Conservation (phyloP, 495 filamentous ascomycete species). For the Cudoniella acicularis region DNA sequence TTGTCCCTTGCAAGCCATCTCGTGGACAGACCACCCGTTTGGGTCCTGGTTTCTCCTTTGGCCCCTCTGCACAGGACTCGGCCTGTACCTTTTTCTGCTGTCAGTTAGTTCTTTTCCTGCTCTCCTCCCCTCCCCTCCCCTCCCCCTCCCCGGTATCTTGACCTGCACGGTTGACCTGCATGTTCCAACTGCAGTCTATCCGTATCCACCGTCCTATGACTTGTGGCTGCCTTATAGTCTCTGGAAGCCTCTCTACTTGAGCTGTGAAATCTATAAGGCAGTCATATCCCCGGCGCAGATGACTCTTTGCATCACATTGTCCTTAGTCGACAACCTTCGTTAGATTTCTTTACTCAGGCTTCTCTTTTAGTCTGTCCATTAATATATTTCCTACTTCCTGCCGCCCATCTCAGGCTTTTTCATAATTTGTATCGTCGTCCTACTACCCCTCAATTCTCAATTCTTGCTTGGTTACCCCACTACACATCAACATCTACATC, state of each 20-base stretch:
- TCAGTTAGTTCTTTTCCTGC: not conserved
- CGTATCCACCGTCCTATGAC: slow-evolving; percentile 2
- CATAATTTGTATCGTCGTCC: not conserved
- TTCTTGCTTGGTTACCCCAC: slow-evolving; percentile 9
- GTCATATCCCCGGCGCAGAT: slow-evolving; percentile 23
- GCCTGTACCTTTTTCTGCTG: slow-evolving; percentile 8
- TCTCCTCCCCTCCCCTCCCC: slow-evolving; percentile 18
- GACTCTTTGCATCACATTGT: slow-evolving; percentile 23
- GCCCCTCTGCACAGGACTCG: slow-evolving; percentile 8
- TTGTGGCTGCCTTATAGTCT: slow-evolving; percentile 22
- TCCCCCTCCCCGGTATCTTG: slow-evolving; percentile 9
- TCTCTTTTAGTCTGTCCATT: slow-evolving; percentile 25
- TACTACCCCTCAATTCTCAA: slow-evolving; percentile 8
- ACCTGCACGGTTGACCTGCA: slow-evolving; percentile 24
- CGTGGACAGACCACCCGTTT: slow-evolving; percentile 17
- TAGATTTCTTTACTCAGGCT: slow-evolving; percentile 24
- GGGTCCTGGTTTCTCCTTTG: slow-evolving; percentile 4
- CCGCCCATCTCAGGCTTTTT: slow-evolving; percentile 8
- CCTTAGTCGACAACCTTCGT: slow-evolving; percentile 11
- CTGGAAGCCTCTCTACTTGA: slow-evolving; percentile 10
- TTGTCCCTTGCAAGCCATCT: slow-evolving; percentile 5
- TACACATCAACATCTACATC: slow-evolving; percentile 6
- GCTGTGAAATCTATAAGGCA: slow-evolving; percentile 25
- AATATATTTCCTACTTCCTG: slow-evolving; percentile 24
- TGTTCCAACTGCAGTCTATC: slow-evolving; percentile 18